Conservation (phyloP, 1,284 basidiomycete genomes). For the Trichosporon faecale region DNA sequence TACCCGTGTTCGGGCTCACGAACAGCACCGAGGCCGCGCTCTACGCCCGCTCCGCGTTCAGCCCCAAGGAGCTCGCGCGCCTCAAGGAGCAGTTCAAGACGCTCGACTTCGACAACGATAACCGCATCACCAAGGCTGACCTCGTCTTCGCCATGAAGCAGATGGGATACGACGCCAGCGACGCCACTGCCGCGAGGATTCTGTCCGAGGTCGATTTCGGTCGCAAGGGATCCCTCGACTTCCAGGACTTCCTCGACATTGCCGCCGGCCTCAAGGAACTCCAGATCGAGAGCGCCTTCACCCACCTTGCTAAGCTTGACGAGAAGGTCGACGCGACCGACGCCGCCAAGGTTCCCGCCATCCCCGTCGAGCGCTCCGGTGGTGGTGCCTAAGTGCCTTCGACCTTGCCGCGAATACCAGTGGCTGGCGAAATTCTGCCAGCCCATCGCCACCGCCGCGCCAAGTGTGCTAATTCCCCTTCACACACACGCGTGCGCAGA, state of each 20-base stretch:
- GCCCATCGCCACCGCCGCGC: no score
- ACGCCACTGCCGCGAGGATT: conserved; percentile 65
- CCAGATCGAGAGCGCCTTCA: conserved; percentile 58
- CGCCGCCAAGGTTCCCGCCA: conserved; percentile 50
- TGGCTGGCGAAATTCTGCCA: not conserved
- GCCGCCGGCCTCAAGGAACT: conserved; percentile 79
- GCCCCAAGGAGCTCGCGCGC: conserved; percentile 64
- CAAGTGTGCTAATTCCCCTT: not conserved
- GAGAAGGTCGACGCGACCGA: conserved; percentile 4
- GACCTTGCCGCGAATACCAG: not conserved
- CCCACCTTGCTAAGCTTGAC: conserved; percentile 50
- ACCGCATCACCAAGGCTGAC: conserved; percentile 47
- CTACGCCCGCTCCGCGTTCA: conserved; percentile 64
- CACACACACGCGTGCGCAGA: not conserved
- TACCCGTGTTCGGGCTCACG: conserved; percentile 39
- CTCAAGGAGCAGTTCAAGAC: conserved; percentile 61
- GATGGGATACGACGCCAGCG: conserved; percentile 44
- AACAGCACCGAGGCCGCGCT: conserved; percentile 47
- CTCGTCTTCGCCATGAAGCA: conserved; percentile 48
- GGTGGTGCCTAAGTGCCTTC: conserved; percentile 63
- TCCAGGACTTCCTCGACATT: conserved; percentile 79
- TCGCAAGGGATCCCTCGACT: conserved; percentile 59
- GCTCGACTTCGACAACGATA: conserved; percentile 52
- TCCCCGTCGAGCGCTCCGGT: conserved; percentile 78
- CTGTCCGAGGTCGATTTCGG: conserved; percentile 70